phyloP scores from a whole-genome alignment of 1,284 basidiomycete genomes.

The Ganoderma sp. region DNA sequence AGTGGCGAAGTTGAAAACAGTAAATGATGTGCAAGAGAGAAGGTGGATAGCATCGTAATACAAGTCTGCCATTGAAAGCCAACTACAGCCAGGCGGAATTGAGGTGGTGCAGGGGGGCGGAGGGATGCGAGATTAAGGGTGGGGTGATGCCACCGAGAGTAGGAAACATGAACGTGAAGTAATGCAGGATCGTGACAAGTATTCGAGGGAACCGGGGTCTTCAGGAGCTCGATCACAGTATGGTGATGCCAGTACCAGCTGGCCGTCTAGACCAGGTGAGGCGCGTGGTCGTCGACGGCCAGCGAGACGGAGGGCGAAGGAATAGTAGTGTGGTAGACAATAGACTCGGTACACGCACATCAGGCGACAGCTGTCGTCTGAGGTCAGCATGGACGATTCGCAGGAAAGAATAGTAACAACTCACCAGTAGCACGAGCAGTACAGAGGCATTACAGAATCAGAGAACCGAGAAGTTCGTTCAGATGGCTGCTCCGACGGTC shows the following conservation, averaged over 20 bases:
- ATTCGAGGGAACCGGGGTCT: not conserved
- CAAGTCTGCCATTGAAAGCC: conserved; percentile 3
- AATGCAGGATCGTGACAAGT: not conserved
- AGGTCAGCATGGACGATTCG: not conserved
- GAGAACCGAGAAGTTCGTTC: not conserved
- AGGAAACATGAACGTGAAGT: not conserved
- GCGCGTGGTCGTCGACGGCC: conserved; percentile 22
- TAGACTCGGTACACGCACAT: conserved; percentile 13
- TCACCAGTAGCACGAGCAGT: conserved; percentile 8
- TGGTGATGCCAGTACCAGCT: conserved; percentile 12
- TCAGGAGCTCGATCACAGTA: not conserved
- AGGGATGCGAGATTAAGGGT: too few relatives aligned
- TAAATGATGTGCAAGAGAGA: conserved; percentile 4
- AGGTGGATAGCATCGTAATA: not conserved
- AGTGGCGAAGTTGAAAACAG: conserved; percentile 1
- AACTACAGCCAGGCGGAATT: conserved; percentile 2
- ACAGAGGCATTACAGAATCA: conserved; percentile 4
- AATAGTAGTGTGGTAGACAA: conserved; percentile 22
- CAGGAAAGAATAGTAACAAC: not conserved
- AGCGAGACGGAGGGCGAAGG: conserved; percentile 18
- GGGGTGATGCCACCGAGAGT: not conserved
- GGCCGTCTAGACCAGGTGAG: conserved; percentile 28
- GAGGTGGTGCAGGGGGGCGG: not conserved
- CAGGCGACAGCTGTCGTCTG: not conserved
- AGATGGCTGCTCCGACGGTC: conserved; percentile 25